These are phyloP conservation scores for Trifolium dubium DNA, from an alignment of 306 rosid genomes.

Conservation along the genomic window DNA sequence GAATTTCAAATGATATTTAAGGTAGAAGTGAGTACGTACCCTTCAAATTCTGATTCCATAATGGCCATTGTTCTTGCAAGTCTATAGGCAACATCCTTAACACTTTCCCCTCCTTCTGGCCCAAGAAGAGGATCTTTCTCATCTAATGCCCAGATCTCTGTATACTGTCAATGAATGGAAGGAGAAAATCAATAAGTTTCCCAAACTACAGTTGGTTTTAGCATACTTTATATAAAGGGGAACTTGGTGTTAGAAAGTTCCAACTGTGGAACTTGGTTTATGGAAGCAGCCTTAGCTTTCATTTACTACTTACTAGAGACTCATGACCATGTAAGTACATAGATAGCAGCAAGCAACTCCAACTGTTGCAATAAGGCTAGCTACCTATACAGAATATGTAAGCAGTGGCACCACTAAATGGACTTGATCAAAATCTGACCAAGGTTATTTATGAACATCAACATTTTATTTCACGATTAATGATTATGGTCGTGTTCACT, in stretches of 20 bases:
- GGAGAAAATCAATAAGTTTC: constrained; percentile 28
- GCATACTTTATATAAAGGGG: constrained; percentile 12
- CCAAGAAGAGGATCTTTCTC: constrained; percentile 70
- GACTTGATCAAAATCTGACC: constrained; percentile 28
- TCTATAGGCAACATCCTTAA: constrained; percentile 80
- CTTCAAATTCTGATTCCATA: constrained; percentile 73
- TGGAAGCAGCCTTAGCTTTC: background rate
- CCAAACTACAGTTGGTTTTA: constrained; percentile 16
- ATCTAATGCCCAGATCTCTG: constrained; percentile 76
- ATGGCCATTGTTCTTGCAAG: constrained; percentile 59
- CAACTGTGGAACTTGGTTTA: no score
- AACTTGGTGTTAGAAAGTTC: no score
- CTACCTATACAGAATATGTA: background rate
- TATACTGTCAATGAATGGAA: constrained; percentile 53
- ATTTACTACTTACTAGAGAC: no score
- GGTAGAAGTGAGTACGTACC: constrained; percentile 62
- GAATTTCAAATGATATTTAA: background rate
- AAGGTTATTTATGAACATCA: no score
- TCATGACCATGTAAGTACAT: background rate
- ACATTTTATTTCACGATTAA: background rate
- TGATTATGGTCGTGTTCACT: background rate
- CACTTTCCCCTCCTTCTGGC: constrained; percentile 94
- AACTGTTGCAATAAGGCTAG: background rate
- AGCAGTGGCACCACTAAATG: background rate
- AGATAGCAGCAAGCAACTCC: background rate